Evolutionary conservation across 768 basidiomycete genomes (phyloP), one percentile per base, ranked within the genome.

Genomic region (Chlorophyllum brunneum): DNA sequence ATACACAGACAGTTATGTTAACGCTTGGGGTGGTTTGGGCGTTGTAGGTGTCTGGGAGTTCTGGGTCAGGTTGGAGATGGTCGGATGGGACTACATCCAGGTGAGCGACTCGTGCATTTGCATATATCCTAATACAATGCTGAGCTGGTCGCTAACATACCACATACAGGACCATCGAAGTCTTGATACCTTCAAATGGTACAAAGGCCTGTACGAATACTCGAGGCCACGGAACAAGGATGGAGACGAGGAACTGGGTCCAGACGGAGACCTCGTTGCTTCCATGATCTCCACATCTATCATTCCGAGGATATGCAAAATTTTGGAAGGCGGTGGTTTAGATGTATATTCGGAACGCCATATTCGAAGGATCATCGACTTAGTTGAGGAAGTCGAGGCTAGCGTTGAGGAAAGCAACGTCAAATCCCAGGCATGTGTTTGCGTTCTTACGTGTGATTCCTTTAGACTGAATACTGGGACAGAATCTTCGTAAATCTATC

Each of bases 41-140:
- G 77, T 93, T 37, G 83, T 95, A 1, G 85, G 85, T 44, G 89
- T 90, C 42, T 95, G 93, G 92, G 93, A 94, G 66, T 95, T 94
- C 65, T 95, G 92, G 91, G 82, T 82, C n/a, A 75, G 92, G 50
- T 70, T 92, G 52, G 94, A 98, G 69, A 76, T 85, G 56, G 69
- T 92, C 9, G 88, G 86, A 3, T 97, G 95, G 95, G 82, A 93
- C 64, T 91, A 88, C 40, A 74, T 95, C 20, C 79, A 88, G 70
- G 92, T 88, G 61, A 56, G 77, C 70, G 33, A 46, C 22, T 39
- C 16, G 38, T 15, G 23, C 20, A 29, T 5, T 13, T 30, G 22
- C 15, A 24, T 16, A 20, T 24, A 33, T 23, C 9, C 8, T 5
- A 48, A 24, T 23, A 24, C 45, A 13, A 37, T 30, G 11, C 13